Conservation (phyloP, 176 grass and related monocot species). For the Alopecurus myosuroides region DNA sequence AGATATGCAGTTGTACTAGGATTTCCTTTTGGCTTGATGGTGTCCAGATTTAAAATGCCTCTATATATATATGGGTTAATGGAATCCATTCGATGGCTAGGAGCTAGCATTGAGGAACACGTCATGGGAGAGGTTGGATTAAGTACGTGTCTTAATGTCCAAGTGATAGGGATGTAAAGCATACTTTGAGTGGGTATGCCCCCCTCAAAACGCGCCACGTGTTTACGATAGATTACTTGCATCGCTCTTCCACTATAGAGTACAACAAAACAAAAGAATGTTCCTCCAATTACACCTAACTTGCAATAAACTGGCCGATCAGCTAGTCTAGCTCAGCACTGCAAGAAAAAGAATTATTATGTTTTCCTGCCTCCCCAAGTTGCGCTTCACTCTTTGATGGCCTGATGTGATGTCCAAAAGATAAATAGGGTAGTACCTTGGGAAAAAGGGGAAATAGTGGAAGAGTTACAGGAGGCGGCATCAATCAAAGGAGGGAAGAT, state of each 20-base stretch:
- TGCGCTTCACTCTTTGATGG: slow-evolving; percentile 18
- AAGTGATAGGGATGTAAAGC: slow-evolving; percentile 40
- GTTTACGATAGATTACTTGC: slow-evolving; percentile 31
- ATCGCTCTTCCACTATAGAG: slow-evolving; percentile 26
- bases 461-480: slow-evolving; percentile 24
- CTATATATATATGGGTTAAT: neutral
- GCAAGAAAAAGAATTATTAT: slow-evolving; percentile 2
- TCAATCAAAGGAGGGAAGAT: neutral
- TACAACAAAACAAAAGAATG: slow-evolving; percentile 37
- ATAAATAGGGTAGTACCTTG: slow-evolving; percentile 10
- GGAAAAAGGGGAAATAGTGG: slow-evolving; percentile 23
- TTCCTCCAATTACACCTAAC: slow-evolving; percentile 29
- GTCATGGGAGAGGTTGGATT: slow-evolving; percentile 32
- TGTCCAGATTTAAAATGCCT: neutral
- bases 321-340: neutral
- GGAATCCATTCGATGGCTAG: slow-evolving; percentile 15
- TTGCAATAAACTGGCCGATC: slow-evolving; percentile 28
- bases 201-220: slow-evolving; percentile 23
- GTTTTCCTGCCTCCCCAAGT: neutral
- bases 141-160: slow-evolving; percentile 38
- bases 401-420: slow-evolving; percentile 43
- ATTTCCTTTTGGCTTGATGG: slow-evolving; percentile 29
- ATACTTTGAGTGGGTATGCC: neutral
- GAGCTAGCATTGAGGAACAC: slow-evolving; percentile 13
- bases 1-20: neutral